Conservation (phyloP, 2,329 filamentous ascomycete genomes). For the Exophiala sp. region DNA sequence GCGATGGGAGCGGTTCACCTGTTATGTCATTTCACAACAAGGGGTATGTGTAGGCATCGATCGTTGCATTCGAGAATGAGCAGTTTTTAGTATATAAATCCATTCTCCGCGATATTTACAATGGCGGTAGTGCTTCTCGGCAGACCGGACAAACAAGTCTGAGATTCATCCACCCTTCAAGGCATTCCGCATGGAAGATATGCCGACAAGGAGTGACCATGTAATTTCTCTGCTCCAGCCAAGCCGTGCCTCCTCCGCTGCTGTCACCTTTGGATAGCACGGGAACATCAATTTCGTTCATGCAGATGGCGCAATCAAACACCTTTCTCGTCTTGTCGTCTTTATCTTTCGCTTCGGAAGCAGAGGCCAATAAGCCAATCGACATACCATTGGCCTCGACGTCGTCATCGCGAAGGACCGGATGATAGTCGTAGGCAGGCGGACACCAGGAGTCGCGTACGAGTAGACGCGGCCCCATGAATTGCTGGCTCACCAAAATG, state of each 20-base stretch:
- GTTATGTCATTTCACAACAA: too few relatives aligned
- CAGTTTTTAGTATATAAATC: too few relatives aligned
- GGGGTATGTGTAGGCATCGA: too few relatives aligned
- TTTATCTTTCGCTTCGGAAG: slow-evolving; percentile 35
- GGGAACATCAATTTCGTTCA: slow-evolving; percentile 85
- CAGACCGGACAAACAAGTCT: slow-evolving; percentile 93
- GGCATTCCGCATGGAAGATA: slow-evolving; percentile 86
- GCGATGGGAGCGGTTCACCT: too few relatives aligned
- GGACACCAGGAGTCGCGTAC: slow-evolving; percentile 66
- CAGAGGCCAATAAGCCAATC: slow-evolving; percentile 63
- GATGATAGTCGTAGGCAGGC: slow-evolving; percentile 84
- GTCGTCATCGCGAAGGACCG: slow-evolving; percentile 71
- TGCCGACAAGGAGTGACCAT: slow-evolving; percentile 98
- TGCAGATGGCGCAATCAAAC: slow-evolving; percentile 94
- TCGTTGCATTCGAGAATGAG: too few relatives aligned
- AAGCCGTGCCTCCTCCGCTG: slow-evolving; percentile 42
- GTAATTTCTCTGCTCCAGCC: slow-evolving; percentile 77
- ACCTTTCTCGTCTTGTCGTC: slow-evolving; percentile 52
- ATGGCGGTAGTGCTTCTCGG: slow-evolving; percentile 78
- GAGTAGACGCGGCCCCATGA: slow-evolving; percentile 85
- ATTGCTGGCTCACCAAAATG: slow-evolving; percentile 73
- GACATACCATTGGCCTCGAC: slow-evolving; percentile 72
- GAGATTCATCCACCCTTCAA: slow-evolving; percentile 96
- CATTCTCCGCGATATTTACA: slow-evolving; percentile 46
- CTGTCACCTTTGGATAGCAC: slow-evolving; percentile 58